Evolutionary conservation across 2,329 filamentous ascomycete genomes (phyloP).

Genomic region (Hirsutella minnesotensis): DNA sequence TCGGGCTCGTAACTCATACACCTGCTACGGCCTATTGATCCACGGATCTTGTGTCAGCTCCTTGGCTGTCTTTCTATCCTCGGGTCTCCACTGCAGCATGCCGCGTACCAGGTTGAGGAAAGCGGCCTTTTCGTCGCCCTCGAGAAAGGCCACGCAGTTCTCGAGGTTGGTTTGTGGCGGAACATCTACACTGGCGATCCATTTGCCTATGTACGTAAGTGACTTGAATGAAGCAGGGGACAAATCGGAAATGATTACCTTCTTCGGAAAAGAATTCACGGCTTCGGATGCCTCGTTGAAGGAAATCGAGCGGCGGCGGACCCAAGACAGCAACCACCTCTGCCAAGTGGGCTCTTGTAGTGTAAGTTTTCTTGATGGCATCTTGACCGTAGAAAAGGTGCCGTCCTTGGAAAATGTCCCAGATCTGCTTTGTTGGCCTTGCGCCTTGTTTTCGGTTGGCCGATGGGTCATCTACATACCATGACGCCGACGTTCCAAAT

Average conservation of each 20-base stretch:
- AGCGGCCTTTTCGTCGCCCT: slow-evolving; percentile 7
- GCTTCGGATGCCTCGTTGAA: slow-evolving; percentile 5
- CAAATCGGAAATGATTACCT: slow-evolving; percentile 3
- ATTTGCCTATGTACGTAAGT: neutral
- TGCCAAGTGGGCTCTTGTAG: slow-evolving; percentile 11
- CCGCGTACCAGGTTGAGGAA: slow-evolving; percentile 11
- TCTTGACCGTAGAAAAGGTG: slow-evolving; percentile 11
- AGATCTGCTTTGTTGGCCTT: slow-evolving; percentile 5
- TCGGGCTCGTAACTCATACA: no score
- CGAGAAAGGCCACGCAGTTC: neutral
- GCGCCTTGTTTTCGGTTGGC: neutral
- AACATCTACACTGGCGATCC: neutral
- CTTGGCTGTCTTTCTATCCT: slow-evolving; percentile 13
- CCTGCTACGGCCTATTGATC: no score
- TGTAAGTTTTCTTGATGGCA: slow-evolving; percentile 6
- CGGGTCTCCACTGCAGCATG: slow-evolving; percentile 15
- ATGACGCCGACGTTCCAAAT: slow-evolving; percentile 12
- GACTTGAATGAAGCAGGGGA: neutral
- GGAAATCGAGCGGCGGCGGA: slow-evolving; percentile 8
- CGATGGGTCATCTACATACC: slow-evolving; percentile 1
- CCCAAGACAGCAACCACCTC: slow-evolving; percentile 12
- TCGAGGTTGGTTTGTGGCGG: neutral
- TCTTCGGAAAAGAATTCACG: slow-evolving; percentile 8
- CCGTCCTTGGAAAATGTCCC: slow-evolving; percentile 11
- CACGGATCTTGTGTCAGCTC: slow-evolving; percentile 2